These are phyloP conservation scores for Zizania latifolia DNA, from an alignment of 176 grass and related monocot species.

Conservation along the genomic window DNA sequence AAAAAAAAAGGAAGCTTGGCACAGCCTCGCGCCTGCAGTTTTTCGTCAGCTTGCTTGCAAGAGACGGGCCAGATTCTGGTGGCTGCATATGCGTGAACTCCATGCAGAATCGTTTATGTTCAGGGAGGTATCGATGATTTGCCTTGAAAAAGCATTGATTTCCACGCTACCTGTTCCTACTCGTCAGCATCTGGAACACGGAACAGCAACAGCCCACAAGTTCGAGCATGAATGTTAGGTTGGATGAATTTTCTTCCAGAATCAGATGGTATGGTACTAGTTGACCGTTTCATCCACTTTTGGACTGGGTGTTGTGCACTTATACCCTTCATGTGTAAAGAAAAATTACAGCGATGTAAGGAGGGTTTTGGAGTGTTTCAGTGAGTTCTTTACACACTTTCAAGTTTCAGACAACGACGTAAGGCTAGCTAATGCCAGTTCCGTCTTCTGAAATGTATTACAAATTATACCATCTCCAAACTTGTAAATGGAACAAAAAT, in stretches of 20 bases:
- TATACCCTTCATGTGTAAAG: not conserved
- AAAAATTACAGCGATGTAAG: not conserved
- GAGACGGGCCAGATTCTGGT: not conserved
- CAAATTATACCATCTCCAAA: not conserved
- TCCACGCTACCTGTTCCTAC: not conserved
- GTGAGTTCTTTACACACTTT: not conserved
- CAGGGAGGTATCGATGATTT: not conserved
- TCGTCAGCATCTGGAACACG: not conserved
- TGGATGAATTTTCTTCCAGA: not conserved
- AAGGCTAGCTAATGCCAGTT: not conserved
- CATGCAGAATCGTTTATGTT: not conserved
- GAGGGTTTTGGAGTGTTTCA: not conserved
- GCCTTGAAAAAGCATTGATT: conserved; percentile 8
- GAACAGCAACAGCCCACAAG: not conserved
- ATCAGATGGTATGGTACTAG: not conserved
- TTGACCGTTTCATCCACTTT: not conserved
- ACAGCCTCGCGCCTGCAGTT: not conserved
- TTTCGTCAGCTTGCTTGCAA: not conserved
- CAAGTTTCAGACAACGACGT: conserved; percentile 4
- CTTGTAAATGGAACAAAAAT: not conserved
- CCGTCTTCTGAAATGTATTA: not conserved
- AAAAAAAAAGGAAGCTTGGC: not conserved
- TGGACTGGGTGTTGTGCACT: not conserved
- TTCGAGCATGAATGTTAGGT: not conserved
- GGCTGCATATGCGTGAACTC: not conserved